These are phyloP conservation scores for Gleditsia sinensis DNA, from an alignment of 306 rosid genomes.

Conservation along the genomic window DNA sequence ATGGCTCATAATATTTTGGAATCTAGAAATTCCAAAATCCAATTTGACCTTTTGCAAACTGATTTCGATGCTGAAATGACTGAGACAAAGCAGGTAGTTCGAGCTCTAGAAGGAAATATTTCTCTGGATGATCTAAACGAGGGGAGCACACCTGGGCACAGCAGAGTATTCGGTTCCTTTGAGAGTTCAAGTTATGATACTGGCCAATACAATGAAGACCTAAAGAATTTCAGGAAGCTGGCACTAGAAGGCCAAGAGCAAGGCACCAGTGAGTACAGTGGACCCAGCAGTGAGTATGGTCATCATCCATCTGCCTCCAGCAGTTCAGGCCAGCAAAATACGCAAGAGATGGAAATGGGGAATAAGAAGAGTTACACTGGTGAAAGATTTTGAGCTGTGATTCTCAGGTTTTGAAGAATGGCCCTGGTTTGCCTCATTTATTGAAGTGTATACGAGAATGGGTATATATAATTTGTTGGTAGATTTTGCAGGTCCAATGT, in stretches of 20 bases:
- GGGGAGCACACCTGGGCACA: slow-evolving; percentile 59
- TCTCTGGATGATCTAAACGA: slow-evolving; percentile 66
- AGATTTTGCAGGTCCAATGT: not conserved
- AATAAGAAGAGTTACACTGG: slow-evolving; percentile 30
- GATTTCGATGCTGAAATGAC: not conserved
- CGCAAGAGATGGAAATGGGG: slow-evolving; percentile 39
- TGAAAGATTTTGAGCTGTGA: slow-evolving; percentile 28
- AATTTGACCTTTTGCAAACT: not conserved
- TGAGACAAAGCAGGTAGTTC: slow-evolving; percentile 53
- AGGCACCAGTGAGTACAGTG: slow-evolving; percentile 35
- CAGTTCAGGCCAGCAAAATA: slow-evolving; percentile 44
- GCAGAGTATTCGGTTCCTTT: slow-evolving; percentile 53
- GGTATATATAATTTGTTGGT: slow-evolving; percentile 21
- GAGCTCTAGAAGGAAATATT: slow-evolving; percentile 74
- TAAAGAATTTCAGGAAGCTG: slow-evolving; percentile 38
- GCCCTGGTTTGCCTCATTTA: not conserved
- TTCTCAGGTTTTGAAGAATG: slow-evolving; percentile 1
- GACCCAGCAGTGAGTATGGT: slow-evolving; percentile 50
- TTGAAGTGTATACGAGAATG: not conserved
- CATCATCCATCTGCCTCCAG: slow-evolving; percentile 43
- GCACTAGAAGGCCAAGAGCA: slow-evolving; percentile 23
- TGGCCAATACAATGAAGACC: slow-evolving; percentile 50
- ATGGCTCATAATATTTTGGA: not conserved
- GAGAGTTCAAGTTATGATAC: slow-evolving; percentile 57
- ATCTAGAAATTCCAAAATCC: not conserved